phyloP scores from a whole-genome alignment of 139 green algal species.

The Chlamydomonas eustigma region DNA sequence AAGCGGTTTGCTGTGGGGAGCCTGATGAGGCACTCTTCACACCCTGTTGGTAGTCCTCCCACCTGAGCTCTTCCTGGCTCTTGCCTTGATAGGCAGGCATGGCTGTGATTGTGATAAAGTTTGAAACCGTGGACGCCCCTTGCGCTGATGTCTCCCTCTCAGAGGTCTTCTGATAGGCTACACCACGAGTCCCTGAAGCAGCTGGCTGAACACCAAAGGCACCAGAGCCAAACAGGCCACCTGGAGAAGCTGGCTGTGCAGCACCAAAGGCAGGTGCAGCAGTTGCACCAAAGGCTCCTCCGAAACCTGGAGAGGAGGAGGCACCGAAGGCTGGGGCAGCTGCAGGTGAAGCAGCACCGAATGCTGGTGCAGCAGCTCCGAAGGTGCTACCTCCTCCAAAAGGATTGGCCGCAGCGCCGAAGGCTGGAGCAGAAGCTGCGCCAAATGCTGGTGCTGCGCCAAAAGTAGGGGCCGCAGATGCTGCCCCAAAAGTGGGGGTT shows the following conservation, averaged over 20 bases:
- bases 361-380: constrained; percentile 3
- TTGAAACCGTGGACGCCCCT: constrained; percentile 24
- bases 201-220: background rate
- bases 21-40: constrained; percentile 26
- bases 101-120: constrained; percentile 67
- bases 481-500: background rate
- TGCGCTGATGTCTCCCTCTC: constrained; percentile 46
- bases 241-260: background rate
- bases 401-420: constrained; percentile 10
- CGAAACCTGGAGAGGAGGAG: background rate
- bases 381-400: constrained; percentile 11
- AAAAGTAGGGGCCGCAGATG: background rate
- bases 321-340: background rate
- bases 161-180: constrained; percentile 56
- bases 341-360: background rate
- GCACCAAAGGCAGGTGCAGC: constrained; percentile 14
- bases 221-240: constrained; percentile 15
- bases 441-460: constrained; percentile 16
- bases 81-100: constrained; percentile 78
- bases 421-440: constrained; percentile 15
- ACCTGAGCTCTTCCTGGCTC: constrained; percentile 78
- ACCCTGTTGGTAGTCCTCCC: constrained; percentile 82
- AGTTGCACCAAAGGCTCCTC: constrained; percentile 14
- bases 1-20: background rate
- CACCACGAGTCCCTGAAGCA: constrained; percentile 41